These are phyloP conservation scores for Sphaerulina musiva DNA, from an alignment of 2,329 filamentous ascomycete species.

Conservation along the genomic window DNA sequence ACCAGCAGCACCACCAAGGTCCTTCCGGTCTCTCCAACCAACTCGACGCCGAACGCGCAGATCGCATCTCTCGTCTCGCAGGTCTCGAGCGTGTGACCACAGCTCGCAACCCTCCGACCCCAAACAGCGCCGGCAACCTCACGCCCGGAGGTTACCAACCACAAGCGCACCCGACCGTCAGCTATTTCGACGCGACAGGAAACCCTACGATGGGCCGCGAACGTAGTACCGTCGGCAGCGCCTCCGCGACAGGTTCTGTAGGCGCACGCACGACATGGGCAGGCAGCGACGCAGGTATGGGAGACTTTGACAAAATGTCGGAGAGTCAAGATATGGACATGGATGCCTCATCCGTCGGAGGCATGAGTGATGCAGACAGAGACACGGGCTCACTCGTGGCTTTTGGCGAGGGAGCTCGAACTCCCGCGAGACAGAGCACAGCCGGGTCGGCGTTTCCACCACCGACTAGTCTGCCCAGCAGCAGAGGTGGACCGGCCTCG, in stretches of 20 bases:
- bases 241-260: slow-evolving; percentile 75
- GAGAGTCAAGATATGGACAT: slow-evolving; percentile 42
- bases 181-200: slow-evolving; percentile 78
- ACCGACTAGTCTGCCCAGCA: slow-evolving; percentile 27
- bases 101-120: slow-evolving; percentile 48
- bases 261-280: slow-evolving; percentile 64
- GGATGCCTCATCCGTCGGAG: slow-evolving; percentile 59
- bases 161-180: slow-evolving; percentile 34
- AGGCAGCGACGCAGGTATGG: slow-evolving; percentile 50
- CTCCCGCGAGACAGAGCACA: slow-evolving; percentile 55
- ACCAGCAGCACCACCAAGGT: slow-evolving; percentile 45
- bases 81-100: slow-evolving; percentile 84
- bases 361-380: slow-evolving; percentile 68
- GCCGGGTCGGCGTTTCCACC: slow-evolving; percentile 38
- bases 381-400: slow-evolving; percentile 71
- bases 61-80: slow-evolving; percentile 88
- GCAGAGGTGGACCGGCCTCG: slow-evolving; percentile 54
- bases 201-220: slow-evolving; percentile 59
- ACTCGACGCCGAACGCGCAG: slow-evolving; percentile 50
- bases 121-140: slow-evolving; percentile 34
- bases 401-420: slow-evolving; percentile 78
- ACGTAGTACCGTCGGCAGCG: slow-evolving; percentile 83
- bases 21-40: slow-evolving; percentile 46
- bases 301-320: slow-evolving; percentile 58
- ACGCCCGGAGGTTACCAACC: slow-evolving; percentile 20